A percentile compares a stretch with the other conserved stretches of the same genome.
phyloP scores from a whole-genome alignment of 768 basidiomycete genomes.

The Russula sp. region DNA sequence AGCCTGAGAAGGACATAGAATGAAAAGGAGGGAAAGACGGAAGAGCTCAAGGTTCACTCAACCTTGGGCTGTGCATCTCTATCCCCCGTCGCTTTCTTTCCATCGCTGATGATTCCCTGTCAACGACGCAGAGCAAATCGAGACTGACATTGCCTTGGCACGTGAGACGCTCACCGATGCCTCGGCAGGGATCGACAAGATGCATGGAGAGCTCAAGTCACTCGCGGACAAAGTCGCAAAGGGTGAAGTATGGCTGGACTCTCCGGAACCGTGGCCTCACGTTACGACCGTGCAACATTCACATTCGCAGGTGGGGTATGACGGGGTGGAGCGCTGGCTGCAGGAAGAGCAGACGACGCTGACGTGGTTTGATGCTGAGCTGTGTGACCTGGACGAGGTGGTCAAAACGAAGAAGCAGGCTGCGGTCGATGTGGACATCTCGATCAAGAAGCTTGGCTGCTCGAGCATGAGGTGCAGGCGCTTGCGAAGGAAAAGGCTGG shows the following conservation, averaged over 20 bases:
- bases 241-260: too few relatives aligned
- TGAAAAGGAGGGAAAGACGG: constrained; percentile 96
- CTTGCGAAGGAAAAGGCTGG: constrained; percentile 59
- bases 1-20: constrained; percentile 96
- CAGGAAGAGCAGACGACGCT: constrained; percentile 84
- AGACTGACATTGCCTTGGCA: constrained; percentile 50
- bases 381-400: constrained; percentile 73
- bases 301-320: constrained; percentile 50
- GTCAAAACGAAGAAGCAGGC: constrained; percentile 78
- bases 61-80: constrained; percentile 59
- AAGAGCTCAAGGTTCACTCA: constrained; percentile 85
- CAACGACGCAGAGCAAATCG: constrained; percentile 59
- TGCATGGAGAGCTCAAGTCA: too few relatives aligned
- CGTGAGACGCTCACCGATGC: background rate
- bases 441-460: constrained; percentile 44
- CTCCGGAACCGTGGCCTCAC: too few relatives aligned
- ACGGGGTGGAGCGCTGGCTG: constrained; percentile 52
- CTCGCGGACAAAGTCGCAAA: too few relatives aligned
- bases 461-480: constrained; percentile 58
- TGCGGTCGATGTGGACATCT: constrained; percentile 59
- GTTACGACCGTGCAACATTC: too few relatives aligned
- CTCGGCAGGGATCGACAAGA: too few relatives aligned
- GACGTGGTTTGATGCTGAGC: constrained; percentile 83
- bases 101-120: background rate
- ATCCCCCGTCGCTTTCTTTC: background rate